Evolutionary conservation across 164 flowering plant genomes (phyloP).

Genomic region (Tetracentron sinense): DNA sequence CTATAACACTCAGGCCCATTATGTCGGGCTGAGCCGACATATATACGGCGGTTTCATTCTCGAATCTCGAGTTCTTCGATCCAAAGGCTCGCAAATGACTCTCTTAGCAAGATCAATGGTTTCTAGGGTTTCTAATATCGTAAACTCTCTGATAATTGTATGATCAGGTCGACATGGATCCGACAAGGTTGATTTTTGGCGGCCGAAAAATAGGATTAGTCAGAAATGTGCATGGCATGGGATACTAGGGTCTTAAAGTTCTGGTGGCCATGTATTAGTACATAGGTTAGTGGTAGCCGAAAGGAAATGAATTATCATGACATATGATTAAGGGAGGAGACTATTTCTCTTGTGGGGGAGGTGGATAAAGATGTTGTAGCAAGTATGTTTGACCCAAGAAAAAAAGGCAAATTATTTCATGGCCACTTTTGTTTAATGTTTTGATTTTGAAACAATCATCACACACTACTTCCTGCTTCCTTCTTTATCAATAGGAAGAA

Average conservation of each 20-base stretch:
- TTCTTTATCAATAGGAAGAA: conserved; percentile 1
- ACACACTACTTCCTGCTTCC: conserved; percentile 11
- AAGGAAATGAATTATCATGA: conserved; percentile 27
- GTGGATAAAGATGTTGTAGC: conserved; percentile 13
- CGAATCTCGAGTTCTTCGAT: background rate
- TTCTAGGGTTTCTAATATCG: no score
- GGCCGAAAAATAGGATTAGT: background rate
- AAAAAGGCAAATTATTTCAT: conserved; percentile 10
- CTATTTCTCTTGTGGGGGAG: conserved; percentile 12
- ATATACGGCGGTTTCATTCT: no score
- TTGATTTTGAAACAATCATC: conserved; percentile 8
- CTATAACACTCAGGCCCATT: no score
- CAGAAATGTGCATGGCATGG: background rate
- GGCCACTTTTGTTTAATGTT: background rate
- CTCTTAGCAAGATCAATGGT: background rate
- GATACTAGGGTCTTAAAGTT: background rate
- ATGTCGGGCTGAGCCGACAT: no score
- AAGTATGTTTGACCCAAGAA: conserved; percentile 21
- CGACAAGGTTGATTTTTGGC: background rate
- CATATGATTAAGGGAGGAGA: conserved; percentile 32
- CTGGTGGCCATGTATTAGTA: conserved; percentile 7
- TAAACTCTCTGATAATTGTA: background rate
- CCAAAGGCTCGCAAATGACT: background rate
- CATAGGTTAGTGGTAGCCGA: conserved; percentile 41
- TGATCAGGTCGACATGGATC: background rate